Conservation (phyloP, 208 protist genomes). For the Crithidia acanthocephali region DNA sequence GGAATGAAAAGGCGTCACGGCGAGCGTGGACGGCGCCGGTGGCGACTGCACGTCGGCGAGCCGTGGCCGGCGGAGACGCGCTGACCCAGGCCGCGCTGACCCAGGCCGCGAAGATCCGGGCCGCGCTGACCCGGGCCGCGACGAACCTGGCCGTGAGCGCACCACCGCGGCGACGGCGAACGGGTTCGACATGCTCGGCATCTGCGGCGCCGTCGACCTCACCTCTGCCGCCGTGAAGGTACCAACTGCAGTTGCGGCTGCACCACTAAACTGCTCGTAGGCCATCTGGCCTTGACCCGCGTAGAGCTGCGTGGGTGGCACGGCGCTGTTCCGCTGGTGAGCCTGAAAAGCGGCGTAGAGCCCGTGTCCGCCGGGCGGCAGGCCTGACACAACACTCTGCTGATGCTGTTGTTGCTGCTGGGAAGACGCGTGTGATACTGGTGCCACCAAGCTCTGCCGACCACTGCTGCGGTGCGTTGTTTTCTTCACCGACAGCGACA, state of each 20-base stretch:
- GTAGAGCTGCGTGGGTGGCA: background rate
- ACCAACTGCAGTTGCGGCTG: too few relatives aligned
- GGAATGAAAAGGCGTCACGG: background rate
- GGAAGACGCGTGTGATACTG: background rate
- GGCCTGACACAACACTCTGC: background rate
- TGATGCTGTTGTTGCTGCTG: background rate
- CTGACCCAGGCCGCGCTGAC: background rate
- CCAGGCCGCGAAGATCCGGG: background rate
- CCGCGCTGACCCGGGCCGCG: background rate
- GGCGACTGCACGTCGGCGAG: background rate
- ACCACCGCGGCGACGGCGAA: background rate
- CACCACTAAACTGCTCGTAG: background rate
- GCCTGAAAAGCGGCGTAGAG: conserved; percentile 5
- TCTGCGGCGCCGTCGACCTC: background rate
- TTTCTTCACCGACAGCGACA: too few relatives aligned
- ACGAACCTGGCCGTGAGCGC: background rate
- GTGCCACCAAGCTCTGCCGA: background rate
- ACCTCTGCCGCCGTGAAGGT: too few relatives aligned
- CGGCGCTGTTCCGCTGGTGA: background rate
- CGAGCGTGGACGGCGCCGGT: background rate
- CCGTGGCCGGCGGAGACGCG: background rate
- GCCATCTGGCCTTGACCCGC: conserved; percentile 1
- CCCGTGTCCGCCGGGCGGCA: background rate
- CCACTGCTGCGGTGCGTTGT: background rate
- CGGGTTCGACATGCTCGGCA: background rate